Base-by-base conservation (phyloP, 2,329 filamentous ascomycete genomes). In the Aureobasidium melanogenum region DNA sequence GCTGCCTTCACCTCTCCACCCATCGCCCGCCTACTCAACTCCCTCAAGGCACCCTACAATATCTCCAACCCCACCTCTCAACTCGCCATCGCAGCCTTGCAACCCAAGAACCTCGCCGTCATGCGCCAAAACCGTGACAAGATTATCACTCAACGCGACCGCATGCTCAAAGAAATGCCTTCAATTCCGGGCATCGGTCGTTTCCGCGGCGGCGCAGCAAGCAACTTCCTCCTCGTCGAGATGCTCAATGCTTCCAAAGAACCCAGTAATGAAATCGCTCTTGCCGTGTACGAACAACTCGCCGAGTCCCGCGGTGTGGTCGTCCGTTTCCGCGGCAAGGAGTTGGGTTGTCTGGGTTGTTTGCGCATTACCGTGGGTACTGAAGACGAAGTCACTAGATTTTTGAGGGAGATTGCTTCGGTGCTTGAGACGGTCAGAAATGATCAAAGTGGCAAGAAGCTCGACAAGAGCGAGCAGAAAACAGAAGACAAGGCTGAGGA, bases 41-140 rank as follows among this genome's bases (percentile, higher is more conserved):
- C 82, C 71, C 81, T 99, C 69, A 97, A 97, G 76, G 93, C 94
- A 0, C 94, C 94, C 0, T 99, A 99, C 78, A 97, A 97, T 75
- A 87, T 99, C 68, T 88, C 91, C 4, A 93, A 87, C 68, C 91
- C 91, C 0, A 97, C 93, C 1, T 91, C 87, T 68, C 85, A 87
- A 38, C 80, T 99, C 19, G 94, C 92, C 1, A 82, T 80, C 39
- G 84, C 87, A 24, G 92, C 90, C 3, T 77, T 97, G 41, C 80
- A 83, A 1, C 76, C 80, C 0, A 74, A 79, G 19, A 92, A 92
- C 30, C 74, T 97, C 47, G 76, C 79, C 0, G 80, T 87, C 15
- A 96, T 97, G 92, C 79, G 79, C 41, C 74, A 68, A 32, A 88
- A 96, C 74, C 81, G 83, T 44, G 80, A 80, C n/a, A 81, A 82